A percentile compares a stretch with the other conserved stretches of the same genome.
phyloP scores from a whole-genome alignment of 2,329 filamentous ascomycete species.

The Colletotrichum salicis region DNA sequence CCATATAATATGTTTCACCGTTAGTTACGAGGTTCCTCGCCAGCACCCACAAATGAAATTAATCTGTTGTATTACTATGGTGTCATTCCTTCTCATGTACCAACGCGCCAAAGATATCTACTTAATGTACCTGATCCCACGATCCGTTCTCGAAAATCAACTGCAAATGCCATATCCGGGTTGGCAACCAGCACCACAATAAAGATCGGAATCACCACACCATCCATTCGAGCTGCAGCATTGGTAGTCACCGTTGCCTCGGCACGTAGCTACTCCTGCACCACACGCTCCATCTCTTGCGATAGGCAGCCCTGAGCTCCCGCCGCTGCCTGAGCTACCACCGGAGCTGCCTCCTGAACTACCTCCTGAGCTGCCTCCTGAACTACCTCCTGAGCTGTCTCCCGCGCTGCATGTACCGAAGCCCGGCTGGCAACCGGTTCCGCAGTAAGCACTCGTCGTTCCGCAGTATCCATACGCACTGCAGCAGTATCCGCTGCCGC shows the following conservation, averaged over 20 bases:
- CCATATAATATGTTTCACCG: too few species aligned
- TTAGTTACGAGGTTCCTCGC: too few species aligned
- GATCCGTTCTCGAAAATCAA: not conserved
- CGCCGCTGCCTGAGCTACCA: not conserved
- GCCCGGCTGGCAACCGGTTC: constrained; percentile 27
- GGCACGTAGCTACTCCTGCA: constrained; percentile 25
- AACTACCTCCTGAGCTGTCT: not conserved
- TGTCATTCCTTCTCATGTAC: constrained; percentile 6
- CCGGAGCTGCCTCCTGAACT: not conserved
- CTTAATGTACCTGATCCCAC: not conserved
- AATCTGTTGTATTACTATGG: not conserved
- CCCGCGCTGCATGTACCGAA: constrained; percentile 34
- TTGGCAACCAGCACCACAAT: constrained; percentile 37
- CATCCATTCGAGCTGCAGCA: constrained; percentile 38
- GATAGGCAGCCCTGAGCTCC: constrained; percentile 20
- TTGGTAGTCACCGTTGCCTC: constrained; percentile 30
- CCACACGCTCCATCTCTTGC: constrained; percentile 33
- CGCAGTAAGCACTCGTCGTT: constrained; percentile 30
- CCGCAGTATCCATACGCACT: constrained; percentile 37
- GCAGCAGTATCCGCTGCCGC: constrained; percentile 34
- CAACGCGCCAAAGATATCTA: not conserved
- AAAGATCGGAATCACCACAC: constrained; percentile 30
- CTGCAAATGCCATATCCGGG: constrained; percentile 33
- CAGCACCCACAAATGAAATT: not conserved
- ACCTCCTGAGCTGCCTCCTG: not conserved